These are phyloP conservation scores for Tulasnella calospora DNA, from an alignment of 768 basidiomycete genomes.

Conservation along the genomic window DNA sequence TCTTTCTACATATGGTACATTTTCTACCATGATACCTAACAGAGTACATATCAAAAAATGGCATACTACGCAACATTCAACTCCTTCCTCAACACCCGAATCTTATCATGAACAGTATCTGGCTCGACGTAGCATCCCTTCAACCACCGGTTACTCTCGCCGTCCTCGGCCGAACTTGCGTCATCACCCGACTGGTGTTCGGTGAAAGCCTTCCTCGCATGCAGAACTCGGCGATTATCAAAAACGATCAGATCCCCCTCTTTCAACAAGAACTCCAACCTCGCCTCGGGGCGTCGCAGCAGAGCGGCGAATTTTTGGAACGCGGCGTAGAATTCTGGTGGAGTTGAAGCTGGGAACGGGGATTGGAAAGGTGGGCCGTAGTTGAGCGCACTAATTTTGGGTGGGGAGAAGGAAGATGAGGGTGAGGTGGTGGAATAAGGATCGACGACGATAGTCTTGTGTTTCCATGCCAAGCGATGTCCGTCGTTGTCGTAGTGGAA, in stretches of 20 bases:
- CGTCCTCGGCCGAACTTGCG: not conserved
- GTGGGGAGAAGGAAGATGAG: slow-evolving; percentile 16
- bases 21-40: too few species aligned
- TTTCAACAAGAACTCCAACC: slow-evolving; percentile 58
- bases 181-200: slow-evolving; percentile 35
- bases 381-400: slow-evolving; percentile 62
- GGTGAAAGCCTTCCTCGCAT: slow-evolving; percentile 75
- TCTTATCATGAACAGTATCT: slow-evolving; percentile 51
- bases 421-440: not conserved
- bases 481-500: slow-evolving; percentile 92
- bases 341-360: slow-evolving; percentile 52
- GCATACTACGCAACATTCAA: not conserved
- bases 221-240: slow-evolving; percentile 85
- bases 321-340: slow-evolving; percentile 56
- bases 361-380: slow-evolving; percentile 96
- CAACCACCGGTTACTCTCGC: slow-evolving; percentile 67
- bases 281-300: slow-evolving; percentile 49
- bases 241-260: slow-evolving; percentile 88
- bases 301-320: slow-evolving; percentile 56
- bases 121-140: slow-evolving; percentile 63
- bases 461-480: slow-evolving; percentile 68
- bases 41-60: not conserved
- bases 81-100: slow-evolving; percentile 25
- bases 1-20: too few species aligned
- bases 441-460: slow-evolving; percentile 67